A percentile compares a stretch with the other conserved stretches of the same genome.
Evolutionary conservation across 192 early-diverging fungal genomes (phyloP).

Genomic region (Coemansia furcata): DNA sequence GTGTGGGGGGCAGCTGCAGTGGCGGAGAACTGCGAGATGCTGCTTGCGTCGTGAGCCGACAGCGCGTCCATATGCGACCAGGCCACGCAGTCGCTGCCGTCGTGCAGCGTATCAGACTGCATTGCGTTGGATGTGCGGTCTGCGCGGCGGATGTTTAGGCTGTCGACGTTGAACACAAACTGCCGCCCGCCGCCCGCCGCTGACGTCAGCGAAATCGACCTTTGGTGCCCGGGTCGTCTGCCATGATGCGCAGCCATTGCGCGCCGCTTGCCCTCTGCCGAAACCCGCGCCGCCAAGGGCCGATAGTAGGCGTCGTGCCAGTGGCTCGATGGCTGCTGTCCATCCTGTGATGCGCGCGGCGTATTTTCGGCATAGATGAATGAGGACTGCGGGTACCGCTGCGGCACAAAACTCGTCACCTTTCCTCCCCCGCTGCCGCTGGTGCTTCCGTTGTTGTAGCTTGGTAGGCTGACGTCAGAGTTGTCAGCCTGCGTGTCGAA

Average conservation of each 20-base stretch:
- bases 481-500: constrained; percentile 42
- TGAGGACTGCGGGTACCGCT: not conserved
- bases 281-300: not conserved
- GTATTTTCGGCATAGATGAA: constrained; percentile 4
- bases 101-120: constrained; percentile 30
- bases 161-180: constrained; percentile 21
- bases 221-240: not conserved
- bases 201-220: constrained; percentile 16
- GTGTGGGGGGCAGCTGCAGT: not conserved
- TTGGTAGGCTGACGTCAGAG: constrained; percentile 25
- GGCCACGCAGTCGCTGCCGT: constrained; percentile 35
- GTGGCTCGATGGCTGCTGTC: not conserved
- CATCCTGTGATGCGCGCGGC: constrained; percentile 1
- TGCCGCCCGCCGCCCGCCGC: constrained; percentile 1
- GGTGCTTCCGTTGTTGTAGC: not conserved
- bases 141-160: constrained; percentile 29
- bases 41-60: constrained; percentile 19
- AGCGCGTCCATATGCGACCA: constrained; percentile 45
- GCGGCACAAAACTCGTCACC: not conserved
- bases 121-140: constrained; percentile 41
- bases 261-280: not conserved
- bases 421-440: not conserved
- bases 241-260: not conserved
- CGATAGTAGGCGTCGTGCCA: constrained; percentile 7
- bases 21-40: constrained; percentile 23